These are phyloP conservation scores for Trichomonas vaginalis DNA, from an alignment of 208 protist genomes.

Conservation along the genomic window DNA sequence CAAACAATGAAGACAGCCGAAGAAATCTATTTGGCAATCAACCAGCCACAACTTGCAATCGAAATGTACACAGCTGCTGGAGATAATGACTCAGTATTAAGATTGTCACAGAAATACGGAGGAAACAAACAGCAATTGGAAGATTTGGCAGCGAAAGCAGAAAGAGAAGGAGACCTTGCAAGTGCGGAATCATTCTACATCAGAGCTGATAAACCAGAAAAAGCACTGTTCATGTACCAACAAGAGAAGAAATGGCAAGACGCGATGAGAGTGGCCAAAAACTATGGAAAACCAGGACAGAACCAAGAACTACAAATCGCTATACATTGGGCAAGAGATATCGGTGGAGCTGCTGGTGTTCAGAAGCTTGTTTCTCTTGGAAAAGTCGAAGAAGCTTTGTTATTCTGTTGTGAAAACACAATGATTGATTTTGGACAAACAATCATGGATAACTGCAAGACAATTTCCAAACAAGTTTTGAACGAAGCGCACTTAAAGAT, in stretches of 20 bases:
- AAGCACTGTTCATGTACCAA: neutral
- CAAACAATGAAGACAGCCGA: neutral
- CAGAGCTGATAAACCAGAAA: neutral
- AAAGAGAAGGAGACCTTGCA: neutral
- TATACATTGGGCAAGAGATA: neutral
- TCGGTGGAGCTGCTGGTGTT: neutral
- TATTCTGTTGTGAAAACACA: neutral
- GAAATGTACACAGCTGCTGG: neutral
- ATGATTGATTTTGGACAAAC: neutral
- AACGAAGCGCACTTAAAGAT: neutral
- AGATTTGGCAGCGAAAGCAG: neutral
- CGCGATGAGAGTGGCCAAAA: neutral
- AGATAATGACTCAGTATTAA: neutral
- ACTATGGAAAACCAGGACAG: neutral
- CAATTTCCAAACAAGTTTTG: neutral
- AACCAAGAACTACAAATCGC: neutral
- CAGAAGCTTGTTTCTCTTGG: neutral
- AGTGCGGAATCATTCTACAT: neutral
- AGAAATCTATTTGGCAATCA: neutral
- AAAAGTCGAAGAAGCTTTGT: neutral
- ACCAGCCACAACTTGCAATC: neutral
- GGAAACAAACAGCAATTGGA: neutral
- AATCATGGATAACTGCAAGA: neutral
- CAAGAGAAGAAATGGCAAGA: conserved; percentile 16
- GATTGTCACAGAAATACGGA: neutral